Percentiles rank a stretch among this genome's conserved stretches.
Conservation (phyloP, 164 flowering plant species). For the Magnolia changhungtana region DNA sequence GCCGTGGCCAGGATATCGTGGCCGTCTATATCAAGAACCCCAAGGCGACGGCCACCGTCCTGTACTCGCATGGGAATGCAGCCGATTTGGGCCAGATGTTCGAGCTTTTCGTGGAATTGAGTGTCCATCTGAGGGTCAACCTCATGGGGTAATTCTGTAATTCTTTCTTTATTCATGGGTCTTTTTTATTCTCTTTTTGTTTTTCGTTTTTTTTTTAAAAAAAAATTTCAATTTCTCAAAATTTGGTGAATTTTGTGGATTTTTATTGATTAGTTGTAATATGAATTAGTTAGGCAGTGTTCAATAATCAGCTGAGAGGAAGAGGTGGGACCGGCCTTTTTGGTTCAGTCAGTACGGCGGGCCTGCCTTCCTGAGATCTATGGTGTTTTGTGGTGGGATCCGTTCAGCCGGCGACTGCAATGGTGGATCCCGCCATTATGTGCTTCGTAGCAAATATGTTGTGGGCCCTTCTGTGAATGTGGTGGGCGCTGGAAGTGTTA, state of each 20-base stretch:
- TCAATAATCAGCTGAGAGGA: not conserved
- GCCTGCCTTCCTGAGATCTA: too few relatives aligned
- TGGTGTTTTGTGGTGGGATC: too few relatives aligned
- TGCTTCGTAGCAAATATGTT: too few relatives aligned
- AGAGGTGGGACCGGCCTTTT: not conserved
- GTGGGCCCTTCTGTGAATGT: too few relatives aligned
- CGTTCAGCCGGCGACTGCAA: too few relatives aligned
- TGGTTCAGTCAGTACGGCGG: too few relatives aligned
- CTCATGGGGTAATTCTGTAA: conserved; percentile 57
- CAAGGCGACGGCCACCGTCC: conserved; percentile 55
- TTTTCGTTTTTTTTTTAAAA: too few relatives aligned
- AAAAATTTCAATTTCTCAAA: not conserved
- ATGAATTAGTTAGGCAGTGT: not conserved
- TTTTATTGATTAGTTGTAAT: not conserved
- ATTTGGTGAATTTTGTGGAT: not conserved
- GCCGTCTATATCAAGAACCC: conserved; percentile 62
- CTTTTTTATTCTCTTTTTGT: not conserved
- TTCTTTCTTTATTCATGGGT: not conserved
- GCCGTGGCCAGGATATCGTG: conserved; percentile 68
- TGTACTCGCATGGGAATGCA: conserved; percentile 93
- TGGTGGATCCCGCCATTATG: too few relatives aligned
- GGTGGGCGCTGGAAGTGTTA: too few relatives aligned
- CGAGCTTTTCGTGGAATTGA: conserved; percentile 67
- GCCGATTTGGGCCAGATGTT: conserved; percentile 92
- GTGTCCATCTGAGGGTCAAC: conserved; percentile 66